Evolutionary conservation across 257 asterid species (phyloP).

Genomic region (Nicotiana obtusifolia): DNA sequence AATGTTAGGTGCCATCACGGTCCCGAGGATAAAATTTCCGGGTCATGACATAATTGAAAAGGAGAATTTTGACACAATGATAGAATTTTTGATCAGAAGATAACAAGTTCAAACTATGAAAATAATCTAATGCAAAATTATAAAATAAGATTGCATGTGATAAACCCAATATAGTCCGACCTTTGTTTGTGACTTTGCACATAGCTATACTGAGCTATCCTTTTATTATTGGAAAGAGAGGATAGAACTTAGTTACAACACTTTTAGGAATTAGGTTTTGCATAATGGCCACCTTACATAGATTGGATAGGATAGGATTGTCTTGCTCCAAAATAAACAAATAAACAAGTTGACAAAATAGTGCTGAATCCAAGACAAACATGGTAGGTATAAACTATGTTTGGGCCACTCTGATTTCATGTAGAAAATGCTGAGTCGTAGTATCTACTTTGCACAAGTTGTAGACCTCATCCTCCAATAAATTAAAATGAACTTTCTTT

Average conservation of each 20-base stretch:
- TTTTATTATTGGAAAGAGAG: background rate
- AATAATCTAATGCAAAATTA: too few species aligned
- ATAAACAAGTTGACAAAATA: background rate
- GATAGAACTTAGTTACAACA: background rate
- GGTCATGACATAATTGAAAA: too few species aligned
- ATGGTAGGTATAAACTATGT: background rate
- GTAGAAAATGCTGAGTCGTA: background rate
- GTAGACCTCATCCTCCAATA: background rate
- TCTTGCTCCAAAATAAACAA: background rate
- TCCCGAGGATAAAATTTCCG: too few species aligned
- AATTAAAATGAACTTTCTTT: background rate
- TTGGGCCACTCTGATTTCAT: background rate
- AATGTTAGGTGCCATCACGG: too few species aligned
- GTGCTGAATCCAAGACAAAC: background rate
- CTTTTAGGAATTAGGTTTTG: background rate
- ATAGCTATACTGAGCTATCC: background rate
- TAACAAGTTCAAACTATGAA: background rate
- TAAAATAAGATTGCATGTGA: too few species aligned
- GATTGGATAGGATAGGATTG: background rate
- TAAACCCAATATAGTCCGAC: background rate
- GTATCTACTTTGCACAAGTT: background rate
- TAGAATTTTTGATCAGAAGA: background rate
- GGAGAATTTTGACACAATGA: background rate
- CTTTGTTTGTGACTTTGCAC: background rate
- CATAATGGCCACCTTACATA: background rate